Conservation (phyloP, 495 filamentous ascomycete species). For the Hamigera avellanea region DNA sequence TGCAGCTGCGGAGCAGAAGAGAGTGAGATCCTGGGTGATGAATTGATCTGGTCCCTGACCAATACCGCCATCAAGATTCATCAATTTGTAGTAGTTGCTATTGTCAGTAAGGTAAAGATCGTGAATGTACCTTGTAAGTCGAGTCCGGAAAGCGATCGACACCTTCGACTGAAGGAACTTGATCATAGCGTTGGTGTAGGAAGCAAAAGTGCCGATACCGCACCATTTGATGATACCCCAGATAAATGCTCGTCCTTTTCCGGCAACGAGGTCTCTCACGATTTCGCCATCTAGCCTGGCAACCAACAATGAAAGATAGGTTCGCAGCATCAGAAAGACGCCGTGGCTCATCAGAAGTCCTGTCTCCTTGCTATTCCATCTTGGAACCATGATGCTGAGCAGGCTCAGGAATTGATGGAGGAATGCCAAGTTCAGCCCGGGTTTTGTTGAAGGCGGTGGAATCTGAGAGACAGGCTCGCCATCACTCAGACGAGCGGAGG, state of each 20-base stretch:
- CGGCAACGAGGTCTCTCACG: conserved; percentile 87
- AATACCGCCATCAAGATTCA: conserved; percentile 87
- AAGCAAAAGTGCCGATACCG: conserved; percentile 61
- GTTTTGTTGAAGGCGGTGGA: conserved; percentile 77
- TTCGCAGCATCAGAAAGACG: conserved; percentile 60
- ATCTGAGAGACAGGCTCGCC: conserved; percentile 50
- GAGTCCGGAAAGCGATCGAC: conserved; percentile 94
- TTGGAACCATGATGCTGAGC: conserved; percentile 92
- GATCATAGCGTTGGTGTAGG: conserved; percentile 93
- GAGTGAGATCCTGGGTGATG: conserved; percentile 91
- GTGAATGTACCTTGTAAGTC: conserved; percentile 93
- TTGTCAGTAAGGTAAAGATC: conserved; percentile 92
- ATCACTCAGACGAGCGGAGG: conserved; percentile 62
- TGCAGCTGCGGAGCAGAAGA: conserved; percentile 90
- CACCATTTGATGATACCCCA: conserved; percentile 85
- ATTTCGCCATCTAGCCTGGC: conserved; percentile 93
- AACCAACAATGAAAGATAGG: conserved; percentile 87
- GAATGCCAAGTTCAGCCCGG: conserved; percentile 95
- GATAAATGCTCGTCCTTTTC: conserved; percentile 77
- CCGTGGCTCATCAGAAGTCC: conserved; percentile 75
- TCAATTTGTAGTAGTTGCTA: conserved; percentile 90
- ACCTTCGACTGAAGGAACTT: conserved; percentile 97
- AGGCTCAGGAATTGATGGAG: conserved; percentile 93
- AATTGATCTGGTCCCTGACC: conserved; percentile 91
- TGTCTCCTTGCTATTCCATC: conserved; percentile 91